These are phyloP conservation scores for Eragrostis curvula DNA, from an alignment of 176 grass and related monocot genomes.

Conservation along the genomic window DNA sequence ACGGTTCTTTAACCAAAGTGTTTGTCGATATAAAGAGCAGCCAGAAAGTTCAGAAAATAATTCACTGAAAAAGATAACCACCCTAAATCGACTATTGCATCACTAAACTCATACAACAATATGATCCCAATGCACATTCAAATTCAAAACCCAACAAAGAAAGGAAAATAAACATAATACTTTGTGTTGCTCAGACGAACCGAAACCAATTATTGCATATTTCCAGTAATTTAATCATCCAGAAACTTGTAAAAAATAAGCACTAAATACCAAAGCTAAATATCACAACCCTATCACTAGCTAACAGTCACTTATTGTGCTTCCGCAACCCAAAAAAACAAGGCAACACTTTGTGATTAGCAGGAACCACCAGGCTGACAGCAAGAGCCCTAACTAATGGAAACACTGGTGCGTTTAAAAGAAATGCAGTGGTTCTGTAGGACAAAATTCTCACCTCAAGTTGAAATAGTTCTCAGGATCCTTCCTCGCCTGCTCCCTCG, in stretches of 20 bases:
- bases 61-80: background rate
- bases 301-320: background rate
- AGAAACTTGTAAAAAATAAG: constrained; percentile 4
- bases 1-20: background rate
- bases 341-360: background rate
- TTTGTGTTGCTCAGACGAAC: background rate
- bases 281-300: constrained; percentile 8
- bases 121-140: background rate
- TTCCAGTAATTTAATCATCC: background rate
- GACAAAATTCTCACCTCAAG: constrained; percentile 65
- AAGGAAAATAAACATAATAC: background rate
- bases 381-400: constrained; percentile 5
- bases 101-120: background rate
- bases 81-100: background rate
- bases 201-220: background rate
- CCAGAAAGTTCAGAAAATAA: constrained; percentile 16
- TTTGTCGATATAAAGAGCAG: background rate
- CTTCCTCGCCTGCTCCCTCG: constrained; percentile 88
- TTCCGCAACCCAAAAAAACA: background rate
- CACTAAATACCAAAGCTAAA: constrained; percentile 9
- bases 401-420: background rate
- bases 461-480: constrained; percentile 93
- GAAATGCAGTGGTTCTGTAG: constrained; percentile 6
- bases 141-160: background rate
- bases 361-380: background rate